Evolutionary conservation across 2,329 filamentous ascomycete species (phyloP), one percentile per base, ranked within the genome.

Genomic region (Stagonosporopsis cucurbitacearum): DNA sequence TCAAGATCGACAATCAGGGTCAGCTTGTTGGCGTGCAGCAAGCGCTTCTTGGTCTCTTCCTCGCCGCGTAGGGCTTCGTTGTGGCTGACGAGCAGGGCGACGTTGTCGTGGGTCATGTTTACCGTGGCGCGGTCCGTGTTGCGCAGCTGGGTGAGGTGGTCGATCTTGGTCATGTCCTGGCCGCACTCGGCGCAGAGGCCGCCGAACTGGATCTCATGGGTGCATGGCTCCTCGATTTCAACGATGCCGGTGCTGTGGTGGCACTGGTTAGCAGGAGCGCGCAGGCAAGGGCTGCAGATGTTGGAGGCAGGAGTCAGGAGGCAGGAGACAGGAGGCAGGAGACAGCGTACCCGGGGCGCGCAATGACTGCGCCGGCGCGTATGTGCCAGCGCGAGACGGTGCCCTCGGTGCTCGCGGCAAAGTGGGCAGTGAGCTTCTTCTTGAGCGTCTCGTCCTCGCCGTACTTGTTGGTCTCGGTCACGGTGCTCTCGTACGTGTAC

Each of bases 1-100:
- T 99, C 95, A 50, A 99, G 82, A 81, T 99, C 95, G 66, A 99
- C 95, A 23, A 99, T 95, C 40, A 99, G 83, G 41, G 91, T 96
- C 40, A 99, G 84, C 78, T 96, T 96, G 65, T 89, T 86, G 59
- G 89, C 86, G 56, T 87, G 83, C 39, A 99, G 81, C 37, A 99
- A 81, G 19, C 94, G 88, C 58, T 87, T 85, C 79, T 97, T 96
- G 13, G 92, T 85, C 66, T 96, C 90, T 71, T 93, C 88, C 76
- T 98, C 94, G 54, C 91, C 88, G 63, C 86, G 87, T 44, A 86
- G 86, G 13, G 95, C 95, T 71, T 96, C 91, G 56, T 84, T 84
- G 66, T 87, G 82, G 75, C 92, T 97, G 67, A 99, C 91, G 43
- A 89, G 92, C 59, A 99, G 82, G 20, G 88, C 86, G 2, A 90